These are phyloP conservation scores for Paramarasmius palmivorus DNA, from an alignment of 1,284 basidiomycete species.

Conservation along the genomic window DNA sequence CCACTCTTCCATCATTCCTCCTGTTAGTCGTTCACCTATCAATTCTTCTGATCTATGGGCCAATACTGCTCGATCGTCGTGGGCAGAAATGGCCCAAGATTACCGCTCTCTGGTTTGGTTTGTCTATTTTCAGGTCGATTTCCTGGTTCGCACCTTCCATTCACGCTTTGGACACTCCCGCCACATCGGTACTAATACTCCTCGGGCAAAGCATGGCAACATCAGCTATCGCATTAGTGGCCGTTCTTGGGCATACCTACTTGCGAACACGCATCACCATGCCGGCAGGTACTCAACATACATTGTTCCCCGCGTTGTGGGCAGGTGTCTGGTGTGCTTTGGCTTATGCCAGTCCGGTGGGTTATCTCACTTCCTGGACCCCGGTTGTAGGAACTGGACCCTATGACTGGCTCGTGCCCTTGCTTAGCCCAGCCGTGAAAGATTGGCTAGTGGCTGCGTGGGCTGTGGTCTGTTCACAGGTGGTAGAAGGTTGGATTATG, in stretches of 20 bases:
- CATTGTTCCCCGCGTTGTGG: slow-evolving; percentile 72
- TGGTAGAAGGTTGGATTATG: slow-evolving; percentile 57
- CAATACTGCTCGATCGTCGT: slow-evolving; percentile 39
- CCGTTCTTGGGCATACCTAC: slow-evolving; percentile 40
- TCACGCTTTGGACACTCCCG: slow-evolving; percentile 55
- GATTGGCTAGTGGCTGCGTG: slow-evolving; percentile 74
- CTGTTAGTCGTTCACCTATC: slow-evolving; percentile 51
- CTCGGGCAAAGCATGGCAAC: slow-evolving; percentile 38
- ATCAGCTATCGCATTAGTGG: slow-evolving; percentile 42
- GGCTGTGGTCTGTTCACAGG: slow-evolving; percentile 64
- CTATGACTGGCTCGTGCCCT: slow-evolving; percentile 63
- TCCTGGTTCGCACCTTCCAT: slow-evolving; percentile 50
- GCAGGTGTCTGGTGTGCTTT: slow-evolving; percentile 54
- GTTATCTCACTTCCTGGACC: slow-evolving; percentile 70
- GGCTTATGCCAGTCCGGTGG: slow-evolving; percentile 59
- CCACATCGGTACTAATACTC: slow-evolving; percentile 48
- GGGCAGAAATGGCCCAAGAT: slow-evolving; percentile 26
- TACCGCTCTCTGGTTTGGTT: slow-evolving; percentile 36
- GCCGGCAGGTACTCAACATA: slow-evolving; percentile 42
- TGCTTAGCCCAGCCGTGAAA: slow-evolving; percentile 56
- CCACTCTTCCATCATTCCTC: slow-evolving; percentile 49
- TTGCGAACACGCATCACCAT: slow-evolving; percentile 28
- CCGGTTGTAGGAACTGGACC: slow-evolving; percentile 50
- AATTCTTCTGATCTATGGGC: slow-evolving; percentile 48
- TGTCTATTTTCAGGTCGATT: slow-evolving; percentile 48